These are phyloP conservation scores for Leishmania major DNA, from an alignment of 208 protist species.

Conservation along the genomic window DNA sequence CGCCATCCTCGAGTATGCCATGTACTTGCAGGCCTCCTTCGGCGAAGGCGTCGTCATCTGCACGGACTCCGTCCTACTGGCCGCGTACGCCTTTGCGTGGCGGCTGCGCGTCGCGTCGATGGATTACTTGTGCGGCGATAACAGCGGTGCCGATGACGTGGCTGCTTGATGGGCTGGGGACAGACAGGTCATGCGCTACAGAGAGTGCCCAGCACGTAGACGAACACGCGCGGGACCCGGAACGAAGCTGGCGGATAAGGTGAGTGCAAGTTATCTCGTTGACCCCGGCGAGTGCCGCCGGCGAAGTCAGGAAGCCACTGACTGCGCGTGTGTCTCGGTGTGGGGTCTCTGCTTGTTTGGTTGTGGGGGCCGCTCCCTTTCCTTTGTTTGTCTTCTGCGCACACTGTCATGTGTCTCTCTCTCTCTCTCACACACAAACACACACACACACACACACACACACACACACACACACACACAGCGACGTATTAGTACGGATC, in stretches of 20 bases:
- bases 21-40: constrained; percentile 38
- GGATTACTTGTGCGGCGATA: constrained; percentile 14
- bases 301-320: not conserved
- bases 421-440: not conserved
- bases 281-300: not conserved
- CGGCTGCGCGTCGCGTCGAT: constrained; percentile 62
- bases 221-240: not conserved
- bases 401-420: not conserved
- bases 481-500: not conserved
- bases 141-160: not conserved
- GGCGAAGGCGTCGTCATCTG: constrained; percentile 50
- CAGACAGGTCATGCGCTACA: not conserved
- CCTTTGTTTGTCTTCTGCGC: not conserved
- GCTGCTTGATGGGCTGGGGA: not conserved
- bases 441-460: not conserved
- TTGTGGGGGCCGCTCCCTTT: not conserved
- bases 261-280: not conserved
- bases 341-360: not conserved
- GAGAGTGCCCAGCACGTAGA: not conserved
- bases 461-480: not conserved
- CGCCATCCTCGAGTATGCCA: constrained; percentile 51
- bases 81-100: constrained; percentile 67
- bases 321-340: not conserved
- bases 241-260: not conserved
- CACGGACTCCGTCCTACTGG: constrained; percentile 70